Base-by-base conservation (phyloP, 345 rosid genomes). In the Bruguiera gymnorhiza region DNA sequence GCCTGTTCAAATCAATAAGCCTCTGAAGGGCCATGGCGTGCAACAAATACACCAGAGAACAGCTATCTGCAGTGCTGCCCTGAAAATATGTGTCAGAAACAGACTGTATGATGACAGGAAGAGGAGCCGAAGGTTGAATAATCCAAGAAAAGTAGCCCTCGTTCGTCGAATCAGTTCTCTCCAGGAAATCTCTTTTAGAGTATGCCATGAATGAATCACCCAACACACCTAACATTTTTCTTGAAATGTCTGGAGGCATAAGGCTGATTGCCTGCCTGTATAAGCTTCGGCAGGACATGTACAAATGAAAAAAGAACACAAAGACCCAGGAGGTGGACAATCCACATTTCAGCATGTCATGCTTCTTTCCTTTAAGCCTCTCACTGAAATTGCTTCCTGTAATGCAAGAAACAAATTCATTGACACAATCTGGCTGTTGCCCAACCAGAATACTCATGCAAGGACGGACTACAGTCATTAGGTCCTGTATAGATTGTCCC, bases 141-240 rank as follows among this genome's bases (percentile, higher is more conserved):
- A 87, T 81, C 92, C 84, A 88, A 63, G 92, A 88, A 83, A 95
- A 95, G 68, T 95, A 92, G 68, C 89, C 92, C 27, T 85, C 86
- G 62, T 79, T 59, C 29, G 68, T 72, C 96, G 90, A 90, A 29
- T 75, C 85, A 66, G 81, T 84, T 69, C 78, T 87, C 80, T 85
- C 88, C 73, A 83, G 75, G 86, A 83, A 82, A 75, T 88, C 93
- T 68, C 62, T 81, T 66, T 96, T 96, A 43, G 88, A 74, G 73
- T 75, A 77, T 68, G 84, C 83, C 31, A 78, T 73, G 46, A 83
- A 70, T 56, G 79, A 77, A 78, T 86, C 88, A 0, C 88, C 83
- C 80, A 84, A 78, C 21, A 54, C 72, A 29, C 68, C 73, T 62
- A 91, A 83, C 86, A 88, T 80, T 78, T 82, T 84, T 72, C 70